These are phyloP conservation scores for Oryza longistaminata DNA, from an alignment of 176 grass and related monocot species.

Conservation along the genomic window DNA sequence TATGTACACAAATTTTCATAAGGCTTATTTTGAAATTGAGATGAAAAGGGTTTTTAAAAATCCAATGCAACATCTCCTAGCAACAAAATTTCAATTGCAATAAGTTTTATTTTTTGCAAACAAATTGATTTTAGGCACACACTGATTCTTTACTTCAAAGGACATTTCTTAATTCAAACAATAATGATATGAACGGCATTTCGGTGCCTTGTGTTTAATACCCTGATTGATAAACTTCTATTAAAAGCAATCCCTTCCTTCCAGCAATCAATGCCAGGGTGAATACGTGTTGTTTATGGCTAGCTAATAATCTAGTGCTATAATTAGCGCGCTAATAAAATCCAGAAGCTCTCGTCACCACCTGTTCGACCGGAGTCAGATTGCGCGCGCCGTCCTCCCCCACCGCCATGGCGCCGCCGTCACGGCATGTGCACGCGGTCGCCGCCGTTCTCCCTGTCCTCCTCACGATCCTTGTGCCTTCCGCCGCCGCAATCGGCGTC, in stretches of 20 bases:
- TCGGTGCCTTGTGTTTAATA: not conserved
- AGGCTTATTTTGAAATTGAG: too few relatives aligned
- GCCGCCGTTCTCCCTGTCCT: not conserved
- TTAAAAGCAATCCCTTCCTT: not conserved
- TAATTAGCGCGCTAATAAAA: conserved; percentile 24
- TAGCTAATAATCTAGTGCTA: not conserved
- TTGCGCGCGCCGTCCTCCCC: not conserved
- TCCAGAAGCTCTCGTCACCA: not conserved
- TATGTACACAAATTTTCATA: too few relatives aligned
- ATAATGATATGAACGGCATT: not conserved
- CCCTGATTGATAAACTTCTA: not conserved
- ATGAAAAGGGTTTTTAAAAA: too few relatives aligned
- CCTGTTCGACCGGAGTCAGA: conserved; percentile 19
- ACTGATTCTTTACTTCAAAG: too few relatives aligned
- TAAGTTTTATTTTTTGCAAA: too few relatives aligned
- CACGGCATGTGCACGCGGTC: not conserved
- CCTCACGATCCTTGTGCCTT: conserved; percentile 14
- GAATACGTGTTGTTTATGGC: not conserved
- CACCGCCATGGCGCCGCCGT: conserved; percentile 39
- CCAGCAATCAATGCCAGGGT: not conserved
- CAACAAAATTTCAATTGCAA: too few relatives aligned
- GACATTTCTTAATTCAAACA: too few relatives aligned
- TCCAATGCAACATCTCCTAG: too few relatives aligned
- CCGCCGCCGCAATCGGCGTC: conserved; percentile 59
- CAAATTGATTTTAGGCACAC: too few relatives aligned